Percentiles rank a stretch among this genome's conserved stretches.
phyloP scores from a whole-genome alignment of 768 basidiomycete species.

The Collybia mongolica region DNA sequence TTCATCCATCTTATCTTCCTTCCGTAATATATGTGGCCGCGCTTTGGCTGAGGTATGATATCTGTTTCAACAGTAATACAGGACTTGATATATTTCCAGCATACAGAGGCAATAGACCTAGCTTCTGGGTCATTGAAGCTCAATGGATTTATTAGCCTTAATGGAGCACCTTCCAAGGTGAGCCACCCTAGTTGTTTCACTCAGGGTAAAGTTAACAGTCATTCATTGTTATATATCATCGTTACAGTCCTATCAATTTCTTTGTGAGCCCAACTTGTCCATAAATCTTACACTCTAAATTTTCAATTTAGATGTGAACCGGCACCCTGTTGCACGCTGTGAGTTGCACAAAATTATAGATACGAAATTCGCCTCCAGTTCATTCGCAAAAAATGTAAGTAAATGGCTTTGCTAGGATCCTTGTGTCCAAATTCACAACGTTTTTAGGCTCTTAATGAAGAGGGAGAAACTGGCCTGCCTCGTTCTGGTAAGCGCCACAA shows the following conservation, averaged over 20 bases:
- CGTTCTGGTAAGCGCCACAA: slow-evolving; percentile 35
- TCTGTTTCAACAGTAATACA: not conserved
- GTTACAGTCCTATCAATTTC: slow-evolving; percentile 75
- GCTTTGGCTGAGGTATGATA: slow-evolving; percentile 63
- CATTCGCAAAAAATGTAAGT: slow-evolving; percentile 73
- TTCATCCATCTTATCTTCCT: slow-evolving; percentile 59
- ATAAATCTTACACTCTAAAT: slow-evolving; percentile 6
- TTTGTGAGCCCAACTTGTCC: slow-evolving; percentile 55
- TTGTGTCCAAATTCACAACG: not conserved
- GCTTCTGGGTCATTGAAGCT: slow-evolving; percentile 50
- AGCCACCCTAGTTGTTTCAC: slow-evolving; percentile 12
- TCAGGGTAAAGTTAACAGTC: slow-evolving; percentile 3
- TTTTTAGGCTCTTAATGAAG: slow-evolving; percentile 66
- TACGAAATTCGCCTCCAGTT: slow-evolving; percentile 58
- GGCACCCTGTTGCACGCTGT: slow-evolving; percentile 61
- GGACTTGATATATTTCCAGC: slow-evolving; percentile 38
- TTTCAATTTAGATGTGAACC: slow-evolving; percentile 66
- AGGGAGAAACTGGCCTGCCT: slow-evolving; percentile 46
- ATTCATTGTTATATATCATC: no score
- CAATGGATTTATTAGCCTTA: slow-evolving; percentile 83
- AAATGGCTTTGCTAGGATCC: slow-evolving; percentile 2
- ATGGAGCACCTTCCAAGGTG: slow-evolving; percentile 74
- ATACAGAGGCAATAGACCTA: slow-evolving; percentile 62
- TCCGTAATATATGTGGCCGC: slow-evolving; percentile 73
- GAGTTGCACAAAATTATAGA: slow-evolving; percentile 75